phyloP scores from a whole-genome alignment of 2,329 filamentous ascomycete genomes.

The Alternaria atra region DNA sequence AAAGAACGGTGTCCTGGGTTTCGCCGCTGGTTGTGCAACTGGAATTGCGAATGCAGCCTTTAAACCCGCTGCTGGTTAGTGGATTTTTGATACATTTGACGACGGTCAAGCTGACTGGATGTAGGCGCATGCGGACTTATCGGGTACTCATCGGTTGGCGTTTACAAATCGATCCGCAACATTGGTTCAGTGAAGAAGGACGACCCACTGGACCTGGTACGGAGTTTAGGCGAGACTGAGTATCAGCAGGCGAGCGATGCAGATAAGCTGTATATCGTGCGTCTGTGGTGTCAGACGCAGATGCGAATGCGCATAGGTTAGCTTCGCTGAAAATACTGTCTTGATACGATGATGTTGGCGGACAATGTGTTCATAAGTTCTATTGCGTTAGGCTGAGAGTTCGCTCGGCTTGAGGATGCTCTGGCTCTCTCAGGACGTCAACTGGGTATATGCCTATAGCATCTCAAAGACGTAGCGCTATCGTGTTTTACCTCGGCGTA shows the following conservation, averaged over 20 bases:
- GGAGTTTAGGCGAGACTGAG: constrained; percentile 28
- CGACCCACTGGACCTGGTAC: constrained; percentile 19
- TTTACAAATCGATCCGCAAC: constrained; percentile 64
- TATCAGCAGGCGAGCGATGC: constrained; percentile 26
- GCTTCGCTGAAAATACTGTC: background rate
- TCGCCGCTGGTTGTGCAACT: constrained; percentile 80
- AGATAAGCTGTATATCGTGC: constrained; percentile 31
- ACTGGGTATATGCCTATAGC: background rate
- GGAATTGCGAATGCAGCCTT: constrained; percentile 72
- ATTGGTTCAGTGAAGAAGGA: constrained; percentile 24
- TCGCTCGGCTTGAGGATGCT: background rate
- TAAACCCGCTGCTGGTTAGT: constrained; percentile 69
- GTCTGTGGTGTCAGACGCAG: constrained; percentile 32
- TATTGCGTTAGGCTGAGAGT: background rate
- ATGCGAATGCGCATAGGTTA: constrained; percentile 25
- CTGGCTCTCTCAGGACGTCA: background rate
- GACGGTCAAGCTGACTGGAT: background rate
- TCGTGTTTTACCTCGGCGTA: background rate
- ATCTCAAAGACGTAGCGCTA: background rate
- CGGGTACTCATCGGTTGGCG: constrained; percentile 69
- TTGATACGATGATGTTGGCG: background rate
- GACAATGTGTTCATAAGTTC: background rate
- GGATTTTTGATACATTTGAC: background rate
- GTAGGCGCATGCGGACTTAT: constrained; percentile 65
- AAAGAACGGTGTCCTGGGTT: constrained; percentile 68